Percentiles rank a stretch among this genome's conserved stretches.
Conservation (phyloP, 305 asterid genomes). For the Euphrasia arctica region DNA sequence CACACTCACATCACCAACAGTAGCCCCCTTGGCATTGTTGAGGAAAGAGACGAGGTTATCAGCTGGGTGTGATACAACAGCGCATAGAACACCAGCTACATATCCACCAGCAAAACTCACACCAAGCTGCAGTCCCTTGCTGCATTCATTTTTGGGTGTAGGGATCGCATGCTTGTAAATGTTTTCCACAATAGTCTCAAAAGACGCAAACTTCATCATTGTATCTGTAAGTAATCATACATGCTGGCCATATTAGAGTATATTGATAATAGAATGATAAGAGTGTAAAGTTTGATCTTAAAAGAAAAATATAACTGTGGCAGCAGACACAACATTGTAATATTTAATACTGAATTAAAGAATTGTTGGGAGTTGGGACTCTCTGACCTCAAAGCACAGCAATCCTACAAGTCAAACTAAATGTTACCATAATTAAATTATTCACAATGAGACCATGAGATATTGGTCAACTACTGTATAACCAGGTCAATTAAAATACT, state of each 20-base stretch:
- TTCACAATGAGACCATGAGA: not conserved
- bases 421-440: not conserved
- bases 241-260: conserved; percentile 4
- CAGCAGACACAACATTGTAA: not conserved
- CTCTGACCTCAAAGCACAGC: not conserved
- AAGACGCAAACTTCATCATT: conserved; percentile 96
- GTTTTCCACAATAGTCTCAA: conserved; percentile 80
- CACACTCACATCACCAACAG: conserved; percentile 84
- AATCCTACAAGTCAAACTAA: not conserved
- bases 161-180: conserved; percentile 87
- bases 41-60: conserved; percentile 96
- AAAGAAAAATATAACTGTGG: not conserved
- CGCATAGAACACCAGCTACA: conserved; percentile 87
- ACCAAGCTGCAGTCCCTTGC: conserved; percentile 83
- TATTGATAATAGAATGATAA: not conserved
- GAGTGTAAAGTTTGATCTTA: not conserved
- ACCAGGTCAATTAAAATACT: not conserved
- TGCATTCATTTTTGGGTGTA: conserved; percentile 73
- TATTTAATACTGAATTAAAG: not conserved
- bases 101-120: conserved; percentile 97
- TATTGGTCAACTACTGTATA: not conserved
- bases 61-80: conserved; percentile 90
- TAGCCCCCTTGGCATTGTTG: conserved; percentile 37
- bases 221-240: conserved; percentile 53
- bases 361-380: not conserved